Evolutionary conservation across 2,329 filamentous ascomycete genomes (phyloP), one percentile per base, ranked within the genome.

Genomic region (Fusarium veterinarium): DNA sequence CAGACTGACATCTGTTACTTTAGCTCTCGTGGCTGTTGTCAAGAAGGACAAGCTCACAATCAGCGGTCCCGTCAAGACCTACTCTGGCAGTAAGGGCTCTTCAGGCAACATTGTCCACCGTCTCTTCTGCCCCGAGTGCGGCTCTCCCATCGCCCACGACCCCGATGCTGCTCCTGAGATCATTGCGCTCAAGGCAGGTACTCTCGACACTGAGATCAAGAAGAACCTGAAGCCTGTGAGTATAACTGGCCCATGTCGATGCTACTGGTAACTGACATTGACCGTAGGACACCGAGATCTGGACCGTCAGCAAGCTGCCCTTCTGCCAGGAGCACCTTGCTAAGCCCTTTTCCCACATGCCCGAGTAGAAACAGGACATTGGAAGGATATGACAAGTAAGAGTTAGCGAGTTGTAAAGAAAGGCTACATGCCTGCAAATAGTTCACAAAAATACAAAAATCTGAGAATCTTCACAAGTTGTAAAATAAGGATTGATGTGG

Each of bases 61-160:
- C 81, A 86, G 86, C 20, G 91, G 91, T 69, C 89, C 90, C 44
- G 84, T 87, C 81, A 92, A 92, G 88, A 91, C 84, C 80, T 92
- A 83, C 81, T 84, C 89, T 41, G 87, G 89, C 75, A 69, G 41
- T 67, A 85, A 83, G 71, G 91, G 89, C 72, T 84, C 83, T 67
- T 91, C 89, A 1, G 91, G 91, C 79, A 86, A 91, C 58, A 81
- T 83, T 64, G 91, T 92, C 70, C 90, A 91, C 85, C 90, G 91
- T 73, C 84, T 91, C 81, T 92, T 92, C 86, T 92, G 91, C 86
- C 84, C 85, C 72, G 90, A 92, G 78, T 92, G 91, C 81, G 91
- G 91, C 71, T 91, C 89, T 20, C 91, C 91, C 68, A 91, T 92
- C 76, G 91, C 90, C 67, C 91, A 92, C 81, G 91, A 92, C 81